A percentile compares a stretch with the other conserved stretches of the same genome.
These are phyloP conservation scores for Penicillium nordicum DNA, from an alignment of 2,329 filamentous ascomycete genomes.

Conservation along the genomic window DNA sequence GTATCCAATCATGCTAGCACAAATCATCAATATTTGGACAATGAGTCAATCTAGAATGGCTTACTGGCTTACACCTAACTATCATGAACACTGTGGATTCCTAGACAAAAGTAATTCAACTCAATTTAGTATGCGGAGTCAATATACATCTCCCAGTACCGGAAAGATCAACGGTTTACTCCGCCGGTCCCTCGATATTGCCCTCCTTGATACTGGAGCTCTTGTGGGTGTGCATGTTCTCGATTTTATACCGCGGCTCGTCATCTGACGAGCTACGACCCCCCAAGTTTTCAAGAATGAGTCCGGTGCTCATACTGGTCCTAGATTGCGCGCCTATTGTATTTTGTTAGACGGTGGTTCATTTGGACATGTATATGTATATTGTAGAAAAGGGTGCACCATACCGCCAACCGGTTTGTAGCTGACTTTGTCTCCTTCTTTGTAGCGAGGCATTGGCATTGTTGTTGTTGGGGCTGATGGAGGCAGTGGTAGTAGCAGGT, in stretches of 20 bases:
- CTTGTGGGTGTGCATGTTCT: constrained; percentile 6
- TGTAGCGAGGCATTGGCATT: constrained; percentile 33
- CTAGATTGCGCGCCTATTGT: constrained; percentile 38
- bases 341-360: neutral
- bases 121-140: constrained; percentile 1
- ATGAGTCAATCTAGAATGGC: too few relatives aligned
- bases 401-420: constrained; percentile 45
- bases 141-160: neutral
- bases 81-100: too few relatives aligned
- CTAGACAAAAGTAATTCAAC: neutral
- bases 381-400: constrained; percentile 3
- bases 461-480: neutral
- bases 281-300: constrained; percentile 33
- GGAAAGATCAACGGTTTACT: constrained; percentile 8
- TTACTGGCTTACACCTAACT: neutral
- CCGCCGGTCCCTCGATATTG: constrained; percentile 29
- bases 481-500: neutral
- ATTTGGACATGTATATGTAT: neutral
- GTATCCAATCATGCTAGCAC: neutral
- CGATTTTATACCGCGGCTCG: constrained; percentile 40
- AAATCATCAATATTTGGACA: neutral
- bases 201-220: constrained; percentile 29
- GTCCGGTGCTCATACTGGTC: constrained; percentile 38
- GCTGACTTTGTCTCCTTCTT: constrained; percentile 35
- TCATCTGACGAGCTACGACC: constrained; percentile 34